Base-by-base conservation (phyloP, 495 filamentous ascomycete species). In the Penicillium psychrofluorescens region DNA sequence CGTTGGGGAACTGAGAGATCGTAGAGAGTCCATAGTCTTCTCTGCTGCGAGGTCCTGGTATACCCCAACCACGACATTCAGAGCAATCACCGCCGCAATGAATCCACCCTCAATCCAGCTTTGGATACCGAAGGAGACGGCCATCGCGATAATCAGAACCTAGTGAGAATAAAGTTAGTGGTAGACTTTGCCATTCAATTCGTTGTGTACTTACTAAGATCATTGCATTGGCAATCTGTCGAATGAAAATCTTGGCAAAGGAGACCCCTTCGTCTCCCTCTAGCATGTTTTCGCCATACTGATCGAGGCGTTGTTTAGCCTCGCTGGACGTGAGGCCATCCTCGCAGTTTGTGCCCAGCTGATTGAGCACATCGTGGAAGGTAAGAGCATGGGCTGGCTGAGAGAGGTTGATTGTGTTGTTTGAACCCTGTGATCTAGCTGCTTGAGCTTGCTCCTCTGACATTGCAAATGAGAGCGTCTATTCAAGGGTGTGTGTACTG, bases 71-170 rank as follows among this genome's bases (percentile, higher is more conserved):
- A 78, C 61, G 48, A 87, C 72, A 51, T 87, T 86, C 40, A 85
- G 69, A 1, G 70, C 56, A 40, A 87, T 83, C 42, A 87, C 81
- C 8, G 74, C 76, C 22, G 68, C 68, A 43, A 86, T 74, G 22
- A 86, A 80, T 39, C 78, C 82, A 32, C 81, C 83, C 67, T 88
- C 84, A 40, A 86, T 85, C 67, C 75, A 86, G 2, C 80, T 82
- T 43, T 67, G 54, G 38, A 86, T 85, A 6, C 76, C 80, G 50
- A 83, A 86, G 55, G 77, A 81, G 40, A 85, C 79, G 27, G 70
- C 75, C 83, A 86, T 87, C 11, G 78, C 83, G 44, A 84, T 66
- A 43, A 85, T 79, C 15, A 82, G 71, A 6, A 85, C 74, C 79
- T 82, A 49, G 10, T 35, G 29, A 34, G 14, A 27, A 29, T 13